Evolutionary conservation across 2,329 filamentous ascomycete species (phyloP).

Genomic region (Teratosphaeria nubilosa): DNA sequence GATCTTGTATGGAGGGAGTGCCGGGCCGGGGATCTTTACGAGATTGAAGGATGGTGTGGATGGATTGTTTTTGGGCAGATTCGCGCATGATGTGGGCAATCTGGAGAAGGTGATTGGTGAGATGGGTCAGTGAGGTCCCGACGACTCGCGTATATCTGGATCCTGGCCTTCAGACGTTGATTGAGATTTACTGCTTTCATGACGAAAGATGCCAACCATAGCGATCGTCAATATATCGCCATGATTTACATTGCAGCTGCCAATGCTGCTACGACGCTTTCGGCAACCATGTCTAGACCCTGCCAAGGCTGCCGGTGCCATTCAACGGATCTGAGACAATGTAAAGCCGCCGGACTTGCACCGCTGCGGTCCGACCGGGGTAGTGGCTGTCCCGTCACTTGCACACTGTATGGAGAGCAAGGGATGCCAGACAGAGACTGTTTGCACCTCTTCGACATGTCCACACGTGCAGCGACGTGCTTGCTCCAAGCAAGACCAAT

Average conservation of each 20-base stretch:
- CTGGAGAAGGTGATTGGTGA: slow-evolving; percentile 64
- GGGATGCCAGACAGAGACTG: background rate
- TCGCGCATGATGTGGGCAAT: slow-evolving; percentile 65
- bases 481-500: no score
- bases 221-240: background rate
- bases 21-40: slow-evolving; percentile 66
- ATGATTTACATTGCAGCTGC: background rate
- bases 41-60: slow-evolving; percentile 60
- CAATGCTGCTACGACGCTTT: background rate
- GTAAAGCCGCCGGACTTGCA: background rate
- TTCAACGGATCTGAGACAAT: background rate
- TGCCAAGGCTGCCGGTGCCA: background rate
- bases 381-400: background rate
- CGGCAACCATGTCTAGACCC: background rate
- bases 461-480: no score
- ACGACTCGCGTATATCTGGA: background rate
- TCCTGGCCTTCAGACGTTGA: background rate
- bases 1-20: slow-evolving; percentile 74
- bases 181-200: background rate
- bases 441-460: no score
- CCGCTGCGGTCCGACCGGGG: background rate
- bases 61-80: slow-evolving; percentile 70
- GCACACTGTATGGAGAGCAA: background rate
- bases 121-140: slow-evolving; percentile 32
- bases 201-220: background rate